Conservation (phyloP, 2,329 filamentous ascomycete species). For the Ophiostoma triangulosporum region DNA sequence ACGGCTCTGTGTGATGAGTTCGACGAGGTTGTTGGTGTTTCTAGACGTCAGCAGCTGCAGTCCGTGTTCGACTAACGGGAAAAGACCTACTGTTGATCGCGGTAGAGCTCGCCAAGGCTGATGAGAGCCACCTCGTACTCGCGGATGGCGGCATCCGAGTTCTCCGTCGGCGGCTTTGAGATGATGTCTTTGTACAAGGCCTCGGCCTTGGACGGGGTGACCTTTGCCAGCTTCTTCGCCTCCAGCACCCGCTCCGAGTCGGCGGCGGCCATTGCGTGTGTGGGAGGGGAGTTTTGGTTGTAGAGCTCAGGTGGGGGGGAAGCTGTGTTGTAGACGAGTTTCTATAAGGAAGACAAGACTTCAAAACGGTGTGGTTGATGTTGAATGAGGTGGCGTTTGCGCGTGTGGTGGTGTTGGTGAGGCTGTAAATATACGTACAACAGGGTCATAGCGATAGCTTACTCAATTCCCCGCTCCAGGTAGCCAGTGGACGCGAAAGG, state of each 20-base stretch:
- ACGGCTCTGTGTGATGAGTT: constrained; percentile 79
- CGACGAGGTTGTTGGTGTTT: constrained; percentile 72
- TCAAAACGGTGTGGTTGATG: too few species aligned
- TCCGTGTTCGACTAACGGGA: too few species aligned
- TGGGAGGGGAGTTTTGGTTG: neutral
- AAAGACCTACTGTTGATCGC: constrained; percentile 61
- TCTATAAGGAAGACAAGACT: neutral
- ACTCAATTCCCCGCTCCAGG: constrained; percentile 7
- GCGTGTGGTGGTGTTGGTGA: neutral
- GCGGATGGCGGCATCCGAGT: constrained; percentile 69
- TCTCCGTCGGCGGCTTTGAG: constrained; percentile 68
- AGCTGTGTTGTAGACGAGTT: neutral
- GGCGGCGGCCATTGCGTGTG: constrained; percentile 37
- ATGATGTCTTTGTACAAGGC: constrained; percentile 81
- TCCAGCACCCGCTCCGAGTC: constrained; percentile 63
- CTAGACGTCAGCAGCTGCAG: constrained; percentile 33
- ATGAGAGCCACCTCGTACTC: constrained; percentile 87
- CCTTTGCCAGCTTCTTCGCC: constrained; percentile 71
- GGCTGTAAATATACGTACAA: too few species aligned
- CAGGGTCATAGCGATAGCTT: too few species aligned
- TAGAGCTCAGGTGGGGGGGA: neutral
- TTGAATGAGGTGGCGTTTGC: too few species aligned
- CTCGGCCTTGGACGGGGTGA: constrained; percentile 73
- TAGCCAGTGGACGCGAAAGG: constrained; percentile 10
- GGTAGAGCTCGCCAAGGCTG: constrained; percentile 81